These are phyloP conservation scores for Elongisporangium undulatum DNA, from an alignment of 352 stramenopile genomes.

Conservation along the genomic window DNA sequence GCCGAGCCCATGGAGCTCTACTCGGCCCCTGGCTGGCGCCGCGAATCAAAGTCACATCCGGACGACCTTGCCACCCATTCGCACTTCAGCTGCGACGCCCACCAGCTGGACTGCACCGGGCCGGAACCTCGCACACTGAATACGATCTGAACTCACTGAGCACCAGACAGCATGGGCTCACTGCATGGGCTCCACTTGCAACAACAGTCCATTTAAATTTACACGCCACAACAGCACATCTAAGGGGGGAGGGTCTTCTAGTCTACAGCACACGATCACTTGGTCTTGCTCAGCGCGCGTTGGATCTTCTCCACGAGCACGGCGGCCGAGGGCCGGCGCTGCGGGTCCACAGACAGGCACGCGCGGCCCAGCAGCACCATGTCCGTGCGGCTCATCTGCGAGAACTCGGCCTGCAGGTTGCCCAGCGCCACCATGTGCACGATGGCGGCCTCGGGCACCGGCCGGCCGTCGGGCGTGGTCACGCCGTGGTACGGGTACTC, in stretches of 20 bases:
- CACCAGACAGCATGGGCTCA: background rate
- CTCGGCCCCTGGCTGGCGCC: background rate
- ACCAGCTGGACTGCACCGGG: background rate
- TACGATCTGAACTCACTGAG: background rate
- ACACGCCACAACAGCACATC: background rate
- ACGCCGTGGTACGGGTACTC: constrained; percentile 7
- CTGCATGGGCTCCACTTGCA: no score
- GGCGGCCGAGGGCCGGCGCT: constrained; percentile 22
- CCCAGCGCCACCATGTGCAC: constrained; percentile 40
- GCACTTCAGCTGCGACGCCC: background rate
- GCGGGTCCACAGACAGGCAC: constrained; percentile 32
- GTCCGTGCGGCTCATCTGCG: constrained; percentile 6
- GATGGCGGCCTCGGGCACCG: constrained; percentile 30
- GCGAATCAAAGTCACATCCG: background rate
- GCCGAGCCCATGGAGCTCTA: background rate
- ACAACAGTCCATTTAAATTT: no score
- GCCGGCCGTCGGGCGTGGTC: constrained; percentile 9
- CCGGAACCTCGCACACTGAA: background rate
- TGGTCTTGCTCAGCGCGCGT: background rate
- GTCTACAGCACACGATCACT: background rate
- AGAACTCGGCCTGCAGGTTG: constrained; percentile 38
- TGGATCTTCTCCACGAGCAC: background rate
- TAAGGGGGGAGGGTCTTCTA: no score
- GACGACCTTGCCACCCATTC: background rate
- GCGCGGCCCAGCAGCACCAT: constrained; percentile 23